A percentile compares a stretch with the other conserved stretches of the same genome.
phyloP scores from a whole-genome alignment of 345 rosid genomes.

The Lumnitzera racemosa region DNA sequence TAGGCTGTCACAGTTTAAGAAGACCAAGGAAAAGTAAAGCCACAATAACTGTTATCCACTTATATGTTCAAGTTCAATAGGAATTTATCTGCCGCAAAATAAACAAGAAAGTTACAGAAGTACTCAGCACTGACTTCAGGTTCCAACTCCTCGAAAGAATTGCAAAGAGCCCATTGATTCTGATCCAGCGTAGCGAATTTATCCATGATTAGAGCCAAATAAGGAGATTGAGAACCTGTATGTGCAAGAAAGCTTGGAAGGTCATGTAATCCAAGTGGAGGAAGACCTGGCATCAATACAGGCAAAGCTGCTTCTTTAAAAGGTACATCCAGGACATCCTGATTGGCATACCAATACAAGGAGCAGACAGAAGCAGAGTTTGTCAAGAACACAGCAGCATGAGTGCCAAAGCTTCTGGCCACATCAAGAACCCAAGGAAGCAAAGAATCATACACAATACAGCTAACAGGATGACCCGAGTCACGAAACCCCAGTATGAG shows the following conservation, averaged over 20 bases:
- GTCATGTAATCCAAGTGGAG: conserved; percentile 23
- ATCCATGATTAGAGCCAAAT: conserved; percentile 30
- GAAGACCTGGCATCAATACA: conserved; percentile 32
- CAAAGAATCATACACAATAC: conserved; percentile 39
- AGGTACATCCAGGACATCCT: conserved; percentile 24
- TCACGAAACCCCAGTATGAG: conserved; percentile 25
- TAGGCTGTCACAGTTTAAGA: too few species aligned
- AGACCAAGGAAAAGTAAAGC: too few species aligned
- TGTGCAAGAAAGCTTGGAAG: conserved; percentile 33
- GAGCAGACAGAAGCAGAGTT: conserved; percentile 40
- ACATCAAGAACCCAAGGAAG: conserved; percentile 44
- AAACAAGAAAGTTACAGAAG: neutral
- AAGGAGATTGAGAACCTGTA: conserved; percentile 22
- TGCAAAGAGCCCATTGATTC: conserved; percentile 40
- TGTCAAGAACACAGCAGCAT: conserved; percentile 31
- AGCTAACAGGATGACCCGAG: conserved; percentile 21
- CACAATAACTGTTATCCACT: neutral
- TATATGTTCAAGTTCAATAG: neutral
- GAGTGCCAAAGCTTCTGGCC: conserved; percentile 27
- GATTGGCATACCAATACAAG: conserved; percentile 24
- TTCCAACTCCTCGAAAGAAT: conserved; percentile 40
- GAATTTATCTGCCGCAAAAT: too few species aligned
- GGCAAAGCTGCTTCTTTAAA: conserved; percentile 13
- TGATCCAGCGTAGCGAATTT: conserved; percentile 6
- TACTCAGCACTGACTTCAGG: conserved; percentile 22